A percentile compares a stretch with the other conserved stretches of the same genome.
phyloP scores from a whole-genome alignment of 768 basidiomycete species.

The Hypholoma sublateritium region DNA sequence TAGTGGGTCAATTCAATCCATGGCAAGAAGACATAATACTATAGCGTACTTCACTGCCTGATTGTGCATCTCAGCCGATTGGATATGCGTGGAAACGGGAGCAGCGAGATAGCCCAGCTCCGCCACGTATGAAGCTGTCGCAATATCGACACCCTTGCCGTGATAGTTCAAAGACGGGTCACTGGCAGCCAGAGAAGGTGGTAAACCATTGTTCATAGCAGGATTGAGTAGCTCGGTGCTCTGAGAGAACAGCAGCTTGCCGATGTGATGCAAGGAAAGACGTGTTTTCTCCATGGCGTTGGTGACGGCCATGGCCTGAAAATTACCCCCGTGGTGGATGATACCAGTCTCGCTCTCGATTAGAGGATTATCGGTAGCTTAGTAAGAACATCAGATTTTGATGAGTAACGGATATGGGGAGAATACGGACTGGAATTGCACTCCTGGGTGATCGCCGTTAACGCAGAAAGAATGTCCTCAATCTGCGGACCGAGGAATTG shows the following conservation, averaged over 20 bases:
- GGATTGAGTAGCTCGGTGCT: slow-evolving; percentile 77
- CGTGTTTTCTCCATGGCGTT: slow-evolving; percentile 88
- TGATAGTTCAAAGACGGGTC: slow-evolving; percentile 80
- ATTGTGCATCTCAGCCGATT: slow-evolving; percentile 86
- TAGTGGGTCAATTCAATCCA: slow-evolving; percentile 1
- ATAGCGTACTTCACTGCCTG: slow-evolving; percentile 74
- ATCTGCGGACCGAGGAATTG: slow-evolving; percentile 82
- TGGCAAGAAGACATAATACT: neutral
- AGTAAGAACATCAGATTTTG: neutral
- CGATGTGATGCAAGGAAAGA: slow-evolving; percentile 66
- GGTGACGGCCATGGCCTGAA: slow-evolving; percentile 81
- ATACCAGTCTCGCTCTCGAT: slow-evolving; percentile 64
- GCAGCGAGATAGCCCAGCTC: slow-evolving; percentile 78
- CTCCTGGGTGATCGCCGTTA: slow-evolving; percentile 61
- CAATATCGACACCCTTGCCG: slow-evolving; percentile 78
- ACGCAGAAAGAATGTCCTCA: slow-evolving; percentile 68
- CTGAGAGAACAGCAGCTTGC: slow-evolving; percentile 71
- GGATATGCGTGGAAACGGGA: slow-evolving; percentile 78
- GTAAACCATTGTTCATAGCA: slow-evolving; percentile 76
- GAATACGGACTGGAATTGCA: slow-evolving; percentile 70
- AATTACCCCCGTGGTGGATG: slow-evolving; percentile 83
- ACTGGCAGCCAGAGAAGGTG: slow-evolving; percentile 70
- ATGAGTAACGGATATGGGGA: neutral
- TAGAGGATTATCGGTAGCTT: slow-evolving; percentile 83
- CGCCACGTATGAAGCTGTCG: slow-evolving; percentile 75